Evolutionary conservation across 2,329 filamentous ascomycete genomes (phyloP), one percentile per base, ranked within the genome.

Genomic region (Lachnellula subtilissima): DNA sequence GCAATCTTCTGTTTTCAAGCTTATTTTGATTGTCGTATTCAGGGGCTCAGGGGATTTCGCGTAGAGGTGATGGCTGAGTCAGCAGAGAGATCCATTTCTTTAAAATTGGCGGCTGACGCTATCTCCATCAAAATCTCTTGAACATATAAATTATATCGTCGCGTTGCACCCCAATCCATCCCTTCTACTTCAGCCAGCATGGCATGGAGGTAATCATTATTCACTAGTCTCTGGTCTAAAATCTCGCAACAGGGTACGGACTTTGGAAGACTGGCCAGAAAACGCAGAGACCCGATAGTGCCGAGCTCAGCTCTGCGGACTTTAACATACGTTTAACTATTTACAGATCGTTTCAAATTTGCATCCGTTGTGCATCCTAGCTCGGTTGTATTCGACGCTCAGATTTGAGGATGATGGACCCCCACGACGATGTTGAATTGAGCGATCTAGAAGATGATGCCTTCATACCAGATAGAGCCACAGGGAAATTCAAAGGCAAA

Each of bases 371-470:
- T 28, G 12, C 23, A n/a, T 17, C 23, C 14, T 28, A n/a, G 45
- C 23, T 22, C 22, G 14, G 23, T 47, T 22, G n/a, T 22, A 14
- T n/a, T 15, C 22, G 2, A 3, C 1, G 12, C 2, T 3, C 11
- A 25, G 6, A 14, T 14, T n/a, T n/a, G 23, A 47, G 23, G 22
- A 47, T 28, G 23, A 25, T 22, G 12, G 45, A 47, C 14, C 8
- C 45, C 6, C 45, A 22, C n/a, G 50, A 52, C 32, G 50, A 52
- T 3, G 28, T 52, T 9, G 50, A 52, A 17, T 15, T 52, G 19
- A 28, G 50, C 14, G 50, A 45, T 15, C 12, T 43, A 22, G 50
- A 52, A 40, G 46, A 52, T 23, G 50, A 52, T 43, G 50, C 50
- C 15, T 52, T 52, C 50, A 11, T 52, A 15, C 50, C 50, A 11